Conservation (phyloP, 2,329 filamentous ascomycete genomes). For the Cercospora sojina region DNA sequence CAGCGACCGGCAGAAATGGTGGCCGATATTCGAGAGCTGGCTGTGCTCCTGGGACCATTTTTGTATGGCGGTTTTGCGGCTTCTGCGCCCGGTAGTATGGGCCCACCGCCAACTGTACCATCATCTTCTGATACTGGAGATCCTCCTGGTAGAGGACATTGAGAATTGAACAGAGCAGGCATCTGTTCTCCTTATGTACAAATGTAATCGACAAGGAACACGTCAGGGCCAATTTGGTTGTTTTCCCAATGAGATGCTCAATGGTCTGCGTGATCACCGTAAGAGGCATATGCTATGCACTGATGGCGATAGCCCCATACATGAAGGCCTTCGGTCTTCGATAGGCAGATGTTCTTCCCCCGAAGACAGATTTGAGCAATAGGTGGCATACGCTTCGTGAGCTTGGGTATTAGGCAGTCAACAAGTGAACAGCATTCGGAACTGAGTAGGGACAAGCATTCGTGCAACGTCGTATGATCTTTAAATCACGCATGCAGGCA, state of each 20-base stretch:
- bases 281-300: not conserved
- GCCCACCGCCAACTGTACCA: not conserved
- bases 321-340: not conserved
- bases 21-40: conserved; percentile 45
- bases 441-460: not conserved
- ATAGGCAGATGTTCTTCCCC: not conserved
- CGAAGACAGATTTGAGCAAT: not conserved
- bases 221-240: not conserved
- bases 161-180: not conserved
- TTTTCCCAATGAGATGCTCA: not conserved
- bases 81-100: not conserved
- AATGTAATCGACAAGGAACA: not conserved
- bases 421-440: not conserved
- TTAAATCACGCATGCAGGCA: conserved; percentile 4
- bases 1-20: conserved; percentile 44
- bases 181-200: not conserved
- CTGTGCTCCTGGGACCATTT: conserved; percentile 14
- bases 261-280: not conserved
- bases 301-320: not conserved
- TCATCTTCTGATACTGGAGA: not conserved
- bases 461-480: not conserved
- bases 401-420: not conserved
- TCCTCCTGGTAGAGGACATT: not conserved
- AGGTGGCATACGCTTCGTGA: not conserved
- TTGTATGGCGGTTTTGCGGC: conserved; percentile 5